Evolutionary conservation across 257 asterid species (phyloP).

Genomic region (Cinchona pubescens): DNA sequence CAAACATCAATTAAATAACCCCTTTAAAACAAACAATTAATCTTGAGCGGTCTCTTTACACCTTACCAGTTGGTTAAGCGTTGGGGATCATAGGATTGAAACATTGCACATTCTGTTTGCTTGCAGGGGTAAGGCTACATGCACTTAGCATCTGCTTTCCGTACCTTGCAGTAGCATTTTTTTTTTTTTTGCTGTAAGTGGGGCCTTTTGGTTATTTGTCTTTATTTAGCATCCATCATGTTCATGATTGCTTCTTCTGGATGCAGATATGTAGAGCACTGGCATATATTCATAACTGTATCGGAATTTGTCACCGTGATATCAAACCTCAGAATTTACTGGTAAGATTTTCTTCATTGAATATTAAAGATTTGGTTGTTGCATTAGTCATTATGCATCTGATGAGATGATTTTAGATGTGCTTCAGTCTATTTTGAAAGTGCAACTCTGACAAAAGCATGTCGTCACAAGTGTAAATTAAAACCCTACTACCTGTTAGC

Average conservation of each 20-base stretch:
- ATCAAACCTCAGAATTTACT: slow-evolving; percentile 97
- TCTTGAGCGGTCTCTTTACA: not conserved
- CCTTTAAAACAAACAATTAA: not conserved
- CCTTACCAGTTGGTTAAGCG: not conserved
- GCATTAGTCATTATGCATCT: not conserved
- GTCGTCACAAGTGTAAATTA: not conserved
- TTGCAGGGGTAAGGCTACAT: not conserved
- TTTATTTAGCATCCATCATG: not conserved
- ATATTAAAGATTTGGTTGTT: slow-evolving; percentile 6
- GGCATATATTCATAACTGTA: slow-evolving; percentile 89
- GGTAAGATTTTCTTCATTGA: slow-evolving; percentile 49
- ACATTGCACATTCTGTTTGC: not conserved
- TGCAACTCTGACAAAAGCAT: too few species aligned
- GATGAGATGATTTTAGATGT: not conserved
- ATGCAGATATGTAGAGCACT: slow-evolving; percentile 93
- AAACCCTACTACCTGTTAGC: not conserved
- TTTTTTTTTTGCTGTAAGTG: not conserved
- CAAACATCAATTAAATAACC: not conserved
- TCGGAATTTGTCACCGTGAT: slow-evolving; percentile 94
- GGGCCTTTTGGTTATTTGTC: not conserved
- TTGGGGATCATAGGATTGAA: not conserved
- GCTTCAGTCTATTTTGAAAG: not conserved
- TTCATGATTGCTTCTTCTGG: slow-evolving; percentile 10
- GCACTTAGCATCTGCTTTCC: not conserved
- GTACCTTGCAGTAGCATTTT: not conserved